Base-by-base conservation (phyloP, 108 stramenopile species). In the Nitzschia inconspicua region DNA sequence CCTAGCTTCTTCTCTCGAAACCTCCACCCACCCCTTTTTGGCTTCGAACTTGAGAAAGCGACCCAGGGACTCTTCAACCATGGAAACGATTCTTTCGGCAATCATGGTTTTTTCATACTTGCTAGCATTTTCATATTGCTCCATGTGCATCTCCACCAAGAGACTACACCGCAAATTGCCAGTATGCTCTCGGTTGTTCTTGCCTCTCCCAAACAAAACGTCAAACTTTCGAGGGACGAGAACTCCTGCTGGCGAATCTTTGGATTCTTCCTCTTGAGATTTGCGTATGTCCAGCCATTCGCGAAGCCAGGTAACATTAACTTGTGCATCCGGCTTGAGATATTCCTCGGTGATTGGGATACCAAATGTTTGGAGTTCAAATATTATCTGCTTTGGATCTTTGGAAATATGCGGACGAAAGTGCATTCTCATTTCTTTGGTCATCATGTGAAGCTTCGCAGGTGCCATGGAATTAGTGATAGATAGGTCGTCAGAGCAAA, bases 191-290 rank as follows among this genome's bases (percentile, higher is more conserved):
- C 68, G 30, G 1, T 44, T 63, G 24, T 28, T 44, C 24, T 27
- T 35, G 28, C 55, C 54, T 2, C 70, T 53, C 7, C 70, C 70
- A 50, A 71, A 71, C 19, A 71, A 53, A 16, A 71, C 70, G 40
- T 71, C 70, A 31, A 71, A 71, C 1, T 60, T 47, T 11, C 29
- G 46, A 0, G 70, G 70, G 9, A 63, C 19, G 4, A 50, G 51
- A 2, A 41, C 36, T 24, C 23, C 39, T 27, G 31, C 25, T 28
- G 8, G 19, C 50, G 28, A 51, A 14, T 16, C 10, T 39, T 39
- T 0, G 37, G 14, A 39, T 39, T 39, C 31, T 40, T 44, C 36
- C 27, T 60, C 59, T 40, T 53, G 51, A 9, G 23, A 25, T 44
- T 35, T 34, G 28, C 57, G 47, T 20, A 53, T 0, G 11, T 31